These are phyloP conservation scores for Ananas comosus DNA, from an alignment of 176 grass and related monocot species.

Conservation along the genomic window DNA sequence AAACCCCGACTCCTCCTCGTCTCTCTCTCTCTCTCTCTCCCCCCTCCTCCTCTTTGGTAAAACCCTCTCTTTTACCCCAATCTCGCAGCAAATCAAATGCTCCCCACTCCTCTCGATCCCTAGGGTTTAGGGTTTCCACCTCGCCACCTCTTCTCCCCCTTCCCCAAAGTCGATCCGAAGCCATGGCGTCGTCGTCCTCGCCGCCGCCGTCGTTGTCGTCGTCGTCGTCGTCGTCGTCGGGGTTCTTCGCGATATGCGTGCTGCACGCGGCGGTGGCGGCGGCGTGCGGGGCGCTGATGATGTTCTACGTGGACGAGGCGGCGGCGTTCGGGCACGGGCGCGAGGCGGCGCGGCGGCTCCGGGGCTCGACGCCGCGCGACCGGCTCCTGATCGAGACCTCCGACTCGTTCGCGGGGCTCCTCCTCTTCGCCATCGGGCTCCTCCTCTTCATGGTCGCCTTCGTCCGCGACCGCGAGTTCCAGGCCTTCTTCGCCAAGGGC, in stretches of 20 bases:
- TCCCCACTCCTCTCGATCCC: background rate
- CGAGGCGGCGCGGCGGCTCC: conserved; percentile 38
- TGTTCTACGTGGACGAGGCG: conserved; percentile 42
- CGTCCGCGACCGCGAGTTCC: conserved; percentile 43
- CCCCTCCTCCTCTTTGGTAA: no score
- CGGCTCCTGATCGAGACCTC: conserved; percentile 45
- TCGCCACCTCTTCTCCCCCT: no score
- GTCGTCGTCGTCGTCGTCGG: conserved; percentile 21
- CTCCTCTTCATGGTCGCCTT: conserved; percentile 53
- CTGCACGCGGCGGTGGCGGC: conserved; percentile 35
- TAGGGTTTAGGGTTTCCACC: background rate
- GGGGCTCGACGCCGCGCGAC: conserved; percentile 44
- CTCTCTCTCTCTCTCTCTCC: no score
- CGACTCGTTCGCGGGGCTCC: conserved; percentile 44
- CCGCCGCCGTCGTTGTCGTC: conserved; percentile 8
- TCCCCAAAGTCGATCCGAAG: background rate
- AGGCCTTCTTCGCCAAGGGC: conserved; percentile 54
- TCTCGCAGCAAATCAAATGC: no score
- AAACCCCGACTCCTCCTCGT: no score
- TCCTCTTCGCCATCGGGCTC: conserved; percentile 34
- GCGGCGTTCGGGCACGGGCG: conserved; percentile 31
- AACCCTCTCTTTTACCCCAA: no score
- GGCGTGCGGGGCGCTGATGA: conserved; percentile 40
- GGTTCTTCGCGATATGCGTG: conserved; percentile 44
- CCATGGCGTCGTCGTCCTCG: background rate